phyloP scores from a whole-genome alignment of 805 yeast species.

The Kregervanrija fluxuum region DNA sequence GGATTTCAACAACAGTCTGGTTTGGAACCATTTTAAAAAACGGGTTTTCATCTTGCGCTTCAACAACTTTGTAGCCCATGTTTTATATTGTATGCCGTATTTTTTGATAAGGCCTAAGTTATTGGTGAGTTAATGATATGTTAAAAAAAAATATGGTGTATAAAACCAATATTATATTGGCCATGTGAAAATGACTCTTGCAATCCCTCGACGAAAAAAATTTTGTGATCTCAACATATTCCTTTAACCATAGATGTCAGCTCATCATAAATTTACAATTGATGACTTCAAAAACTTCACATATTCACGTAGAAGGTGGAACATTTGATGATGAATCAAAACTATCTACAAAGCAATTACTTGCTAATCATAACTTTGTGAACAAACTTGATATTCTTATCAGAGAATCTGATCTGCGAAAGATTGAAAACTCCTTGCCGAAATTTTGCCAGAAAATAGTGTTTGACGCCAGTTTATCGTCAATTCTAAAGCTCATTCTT shows the following conservation, averaged over 20 bases:
- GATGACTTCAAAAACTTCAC: too few relatives aligned
- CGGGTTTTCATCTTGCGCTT: slow-evolving; percentile 53
- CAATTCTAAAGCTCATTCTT: not conserved
- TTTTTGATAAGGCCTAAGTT: not conserved
- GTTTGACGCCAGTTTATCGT: not conserved
- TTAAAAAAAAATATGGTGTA: slow-evolving; percentile 24
- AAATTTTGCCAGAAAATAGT: not conserved
- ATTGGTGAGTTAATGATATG: slow-evolving; percentile 1
- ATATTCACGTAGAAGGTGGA: slow-evolving; percentile 3
- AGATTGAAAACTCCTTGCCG: not conserved
- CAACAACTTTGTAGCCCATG: slow-evolving; percentile 32
- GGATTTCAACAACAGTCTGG: slow-evolving; percentile 74
- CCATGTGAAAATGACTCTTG: too few relatives aligned
- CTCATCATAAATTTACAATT: too few relatives aligned
- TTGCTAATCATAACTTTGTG: slow-evolving; percentile 23
- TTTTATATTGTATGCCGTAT: slow-evolving; percentile 1
- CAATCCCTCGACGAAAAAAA: too few relatives aligned
- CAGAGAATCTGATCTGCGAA: not conserved
- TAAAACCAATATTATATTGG: slow-evolving; percentile 12
- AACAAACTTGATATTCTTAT: slow-evolving; percentile 17
- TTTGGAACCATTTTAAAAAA: slow-evolving; percentile 62
- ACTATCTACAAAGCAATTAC: not conserved
- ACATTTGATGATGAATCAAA: not conserved
- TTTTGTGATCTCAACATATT: too few relatives aligned
- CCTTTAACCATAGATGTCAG: too few relatives aligned